phyloP scores from a whole-genome alignment of 108 stramenopile genomes.

The Cylindrotheca fusiformis region DNA sequence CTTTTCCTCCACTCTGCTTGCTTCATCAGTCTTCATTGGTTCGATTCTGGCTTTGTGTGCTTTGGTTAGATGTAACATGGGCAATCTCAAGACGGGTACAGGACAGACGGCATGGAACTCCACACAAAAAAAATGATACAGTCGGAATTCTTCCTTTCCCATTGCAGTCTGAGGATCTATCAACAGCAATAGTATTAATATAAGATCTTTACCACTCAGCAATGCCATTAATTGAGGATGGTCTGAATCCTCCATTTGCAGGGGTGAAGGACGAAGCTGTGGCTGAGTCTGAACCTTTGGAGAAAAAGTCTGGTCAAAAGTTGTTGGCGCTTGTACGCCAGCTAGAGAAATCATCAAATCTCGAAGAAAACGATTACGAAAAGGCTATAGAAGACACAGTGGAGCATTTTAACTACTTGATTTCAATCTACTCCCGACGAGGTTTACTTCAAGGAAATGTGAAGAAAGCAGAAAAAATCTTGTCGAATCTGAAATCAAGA shows the following conservation, averaged over 20 bases:
- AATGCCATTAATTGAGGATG: not conserved
- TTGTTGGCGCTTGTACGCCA: slow-evolving; percentile 22
- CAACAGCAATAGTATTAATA: too few species aligned
- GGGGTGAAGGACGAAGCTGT: not conserved
- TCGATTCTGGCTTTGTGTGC: not conserved
- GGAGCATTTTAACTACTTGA: slow-evolving; percentile 27
- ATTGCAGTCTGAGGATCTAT: too few species aligned
- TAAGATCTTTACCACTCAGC: too few species aligned
- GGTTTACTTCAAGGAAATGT: slow-evolving; percentile 30
- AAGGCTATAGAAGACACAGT: slow-evolving; percentile 15
- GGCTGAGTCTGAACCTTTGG: not conserved
- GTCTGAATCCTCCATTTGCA: slow-evolving; percentile 30
- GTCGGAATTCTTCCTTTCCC: too few species aligned
- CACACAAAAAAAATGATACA: too few species aligned
- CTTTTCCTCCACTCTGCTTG: not conserved
- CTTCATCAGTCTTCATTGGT: not conserved
- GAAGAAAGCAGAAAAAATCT: slow-evolving; percentile 24
- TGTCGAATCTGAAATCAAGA: slow-evolving; percentile 6
- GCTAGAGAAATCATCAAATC: slow-evolving; percentile 18
- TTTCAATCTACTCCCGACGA: slow-evolving; percentile 29
- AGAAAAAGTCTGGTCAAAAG: slow-evolving; percentile 10
- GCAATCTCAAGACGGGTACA: too few species aligned
- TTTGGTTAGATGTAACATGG: not conserved
- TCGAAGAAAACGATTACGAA: slow-evolving; percentile 5
- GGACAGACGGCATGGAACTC: too few species aligned